A percentile compares a stretch with the other conserved stretches of the same genome.
These are phyloP conservation scores for Hamamelis virginiana DNA, from an alignment of 164 flowering plant genomes.

Conservation along the genomic window DNA sequence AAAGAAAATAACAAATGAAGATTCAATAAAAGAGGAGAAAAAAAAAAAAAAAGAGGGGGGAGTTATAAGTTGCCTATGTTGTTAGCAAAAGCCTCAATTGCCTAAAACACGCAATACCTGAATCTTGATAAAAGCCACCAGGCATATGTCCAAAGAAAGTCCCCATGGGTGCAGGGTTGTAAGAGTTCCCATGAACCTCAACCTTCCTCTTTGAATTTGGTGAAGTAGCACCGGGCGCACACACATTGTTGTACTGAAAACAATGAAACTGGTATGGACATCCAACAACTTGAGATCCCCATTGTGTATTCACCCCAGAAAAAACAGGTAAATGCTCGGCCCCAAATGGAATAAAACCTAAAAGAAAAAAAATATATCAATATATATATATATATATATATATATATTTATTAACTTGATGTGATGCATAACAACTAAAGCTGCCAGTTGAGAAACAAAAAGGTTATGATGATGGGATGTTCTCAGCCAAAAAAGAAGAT, in stretches of 20 bases:
- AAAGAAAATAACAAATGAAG: too few relatives aligned
- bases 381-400: too few relatives aligned
- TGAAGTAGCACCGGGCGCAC: conserved; percentile 10
- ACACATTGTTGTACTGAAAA: conserved; percentile 12
- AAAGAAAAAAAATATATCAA: conserved; percentile 5
- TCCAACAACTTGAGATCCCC: conserved; percentile 19
- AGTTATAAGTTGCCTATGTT: too few relatives aligned
- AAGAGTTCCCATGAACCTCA: conserved; percentile 15
- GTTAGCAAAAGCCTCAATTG: too few relatives aligned
- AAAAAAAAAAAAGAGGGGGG: too few relatives aligned
- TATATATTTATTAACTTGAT: neutral
- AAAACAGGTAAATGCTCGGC: conserved; percentile 16
- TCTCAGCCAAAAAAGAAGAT: too few relatives aligned
- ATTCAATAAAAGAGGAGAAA: too few relatives aligned
- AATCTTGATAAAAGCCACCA: conserved; percentile 18
- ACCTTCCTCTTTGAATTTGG: conserved; percentile 21
- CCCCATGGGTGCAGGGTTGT: conserved; percentile 11
- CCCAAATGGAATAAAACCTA: conserved; percentile 18
- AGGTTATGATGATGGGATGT: neutral
- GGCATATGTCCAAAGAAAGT: conserved; percentile 18
- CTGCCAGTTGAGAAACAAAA: neutral
- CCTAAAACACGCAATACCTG: conserved; percentile 18
- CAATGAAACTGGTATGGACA: conserved; percentile 12
- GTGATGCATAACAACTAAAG: neutral
- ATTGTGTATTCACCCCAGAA: conserved; percentile 13